Evolutionary conservation across 2,329 filamentous ascomycete species (phyloP), one percentile per base, ranked within the genome.

Genomic region (Penicillium sp.): DNA sequence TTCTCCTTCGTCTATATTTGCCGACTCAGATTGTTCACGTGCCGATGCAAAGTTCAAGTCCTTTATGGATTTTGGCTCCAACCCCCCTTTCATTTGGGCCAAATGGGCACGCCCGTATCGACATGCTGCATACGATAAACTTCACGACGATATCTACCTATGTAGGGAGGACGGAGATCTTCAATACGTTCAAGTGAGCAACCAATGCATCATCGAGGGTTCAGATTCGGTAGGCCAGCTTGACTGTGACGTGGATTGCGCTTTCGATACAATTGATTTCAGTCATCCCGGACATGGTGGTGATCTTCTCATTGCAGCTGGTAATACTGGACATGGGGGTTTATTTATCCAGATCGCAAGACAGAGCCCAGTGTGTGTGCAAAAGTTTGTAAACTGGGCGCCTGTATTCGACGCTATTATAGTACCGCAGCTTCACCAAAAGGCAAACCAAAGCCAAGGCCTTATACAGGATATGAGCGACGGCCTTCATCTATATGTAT

Each of bases 111-210:
- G 90, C 58, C 89, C 91, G 1, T 81, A 84, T 58, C 85, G 93
- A 7, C 81, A 85, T 23, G 81, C 81, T 59, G 73, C 77, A 12
- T 88, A 87, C 62, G 82, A 82, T 52, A 76, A 81, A 54, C 80
- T 77, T 18, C 84, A 86, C 35, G 94, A 97, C 66, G 85, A 87
- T 59, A 85, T 97, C 49, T 96, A 94, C 66, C 77, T 99, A 16
- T 89, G 88, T 11, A 85, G 92, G 55, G 93, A 97, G 73, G 93
- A 97, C 67, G 94, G 94, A 3, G 77, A 86, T 49, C 81, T 97
- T 9, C 82, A 86, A 54, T 89, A 88, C 61, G 73, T 93, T 4
- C 86, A 91, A 62, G 84, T 90, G 58, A 82, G 83, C 45, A 79
- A 80, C 30, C 70, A 77, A 49, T 71, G 73, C 5, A 77, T 81